Evolutionary conservation across 164 flowering plant species (phyloP).

Genomic region (Brasenia schreberi): DNA sequence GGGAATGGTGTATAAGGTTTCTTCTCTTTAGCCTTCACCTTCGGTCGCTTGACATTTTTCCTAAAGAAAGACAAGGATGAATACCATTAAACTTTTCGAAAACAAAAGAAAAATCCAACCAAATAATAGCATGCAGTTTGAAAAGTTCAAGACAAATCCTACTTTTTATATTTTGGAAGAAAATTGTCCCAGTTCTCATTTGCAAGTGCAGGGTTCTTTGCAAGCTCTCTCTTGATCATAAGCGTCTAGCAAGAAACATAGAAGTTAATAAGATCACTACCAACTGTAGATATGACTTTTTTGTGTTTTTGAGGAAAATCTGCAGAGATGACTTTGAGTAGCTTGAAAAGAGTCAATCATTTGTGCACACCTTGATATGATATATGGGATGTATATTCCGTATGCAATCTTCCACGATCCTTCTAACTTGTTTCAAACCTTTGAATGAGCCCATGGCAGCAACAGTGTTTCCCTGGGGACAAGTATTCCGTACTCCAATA

Average conservation of each 20-base stretch:
- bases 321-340: neutral
- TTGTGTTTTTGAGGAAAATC: neutral
- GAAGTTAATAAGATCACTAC: neutral
- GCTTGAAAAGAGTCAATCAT: neutral
- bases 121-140: neutral
- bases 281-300: neutral
- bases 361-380: constrained; percentile 52
- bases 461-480: constrained; percentile 69
- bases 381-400: constrained; percentile 75
- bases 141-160: constrained; percentile 10
- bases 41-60: constrained; percentile 86
- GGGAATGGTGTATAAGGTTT: constrained; percentile 94
- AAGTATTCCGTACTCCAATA: too few relatives aligned
- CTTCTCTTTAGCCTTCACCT: constrained; percentile 72
- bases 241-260: constrained; percentile 30
- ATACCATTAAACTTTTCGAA: too few relatives aligned
- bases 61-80: constrained; percentile 20
- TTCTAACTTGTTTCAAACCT: constrained; percentile 83
- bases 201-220: constrained; percentile 65
- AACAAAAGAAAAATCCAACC: neutral
- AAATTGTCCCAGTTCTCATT: constrained; percentile 93
- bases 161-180: constrained; percentile 92
- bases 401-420: constrained; percentile 87
- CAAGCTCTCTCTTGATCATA: constrained; percentile 80
- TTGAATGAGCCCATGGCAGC: constrained; percentile 95